phyloP scores from a whole-genome alignment of 2,329 filamentous ascomycete genomes.

The Ilyonectria destructans region DNA sequence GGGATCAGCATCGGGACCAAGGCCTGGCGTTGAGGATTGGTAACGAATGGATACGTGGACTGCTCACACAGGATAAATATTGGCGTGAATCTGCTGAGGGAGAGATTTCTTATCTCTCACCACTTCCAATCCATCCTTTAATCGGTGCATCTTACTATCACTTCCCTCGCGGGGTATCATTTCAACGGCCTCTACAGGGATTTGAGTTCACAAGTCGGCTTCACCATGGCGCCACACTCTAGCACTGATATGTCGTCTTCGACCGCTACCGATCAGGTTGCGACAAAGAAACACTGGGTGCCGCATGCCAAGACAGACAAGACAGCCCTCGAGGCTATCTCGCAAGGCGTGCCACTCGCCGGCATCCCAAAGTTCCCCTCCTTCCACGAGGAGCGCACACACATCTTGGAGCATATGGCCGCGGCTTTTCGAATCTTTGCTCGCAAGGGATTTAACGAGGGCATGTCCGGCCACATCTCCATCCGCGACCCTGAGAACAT shows the following conservation, averaged over 20 bases:
- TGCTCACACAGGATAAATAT: not conserved
- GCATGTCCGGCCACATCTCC: conserved; percentile 77
- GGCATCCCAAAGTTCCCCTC: conserved; percentile 15
- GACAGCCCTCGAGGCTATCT: conserved; percentile 14
- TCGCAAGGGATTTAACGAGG: conserved; percentile 76
- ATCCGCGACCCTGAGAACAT: conserved; percentile 74
- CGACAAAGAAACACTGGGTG: not conserved
- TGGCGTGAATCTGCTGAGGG: not conserved
- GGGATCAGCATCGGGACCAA: not conserved
- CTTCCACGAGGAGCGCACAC: not conserved
- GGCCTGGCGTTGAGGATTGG: not conserved
- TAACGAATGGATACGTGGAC: not conserved
- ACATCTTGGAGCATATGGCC: conserved; percentile 71
- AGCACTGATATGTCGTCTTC: not conserved
- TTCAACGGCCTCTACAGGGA: not conserved
- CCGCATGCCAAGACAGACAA: conserved; percentile 1
- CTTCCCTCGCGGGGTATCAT: not conserved
- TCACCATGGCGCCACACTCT: not conserved
- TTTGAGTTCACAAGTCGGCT: not conserved
- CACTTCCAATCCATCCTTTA: not conserved
- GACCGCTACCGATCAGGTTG: not conserved
- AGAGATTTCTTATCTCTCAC: not conserved
- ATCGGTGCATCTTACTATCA: not conserved
- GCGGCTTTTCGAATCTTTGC: conserved; percentile 78
- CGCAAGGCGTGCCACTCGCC: conserved; percentile 7